Conservation (phyloP, 257 asterid species). For the Solanum etuberosum region DNA sequence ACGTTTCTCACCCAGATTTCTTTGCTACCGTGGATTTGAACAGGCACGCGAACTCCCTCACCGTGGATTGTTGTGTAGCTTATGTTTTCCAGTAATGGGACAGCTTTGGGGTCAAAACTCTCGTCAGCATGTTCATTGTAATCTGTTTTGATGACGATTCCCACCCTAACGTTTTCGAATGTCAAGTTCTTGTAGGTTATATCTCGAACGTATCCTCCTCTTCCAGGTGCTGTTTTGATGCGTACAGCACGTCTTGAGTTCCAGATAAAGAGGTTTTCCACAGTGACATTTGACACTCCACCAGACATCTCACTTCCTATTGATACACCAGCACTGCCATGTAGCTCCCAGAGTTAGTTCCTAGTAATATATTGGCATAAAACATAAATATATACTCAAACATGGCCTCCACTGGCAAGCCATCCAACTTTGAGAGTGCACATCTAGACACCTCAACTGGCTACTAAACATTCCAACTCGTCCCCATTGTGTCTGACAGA, state of each 20-base stretch:
- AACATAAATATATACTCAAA: neutral
- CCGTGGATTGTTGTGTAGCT: conserved; percentile 15
- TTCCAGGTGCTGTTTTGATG: conserved; percentile 24
- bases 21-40: conserved; percentile 19
- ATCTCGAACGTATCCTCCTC: conserved; percentile 17
- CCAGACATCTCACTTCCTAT: conserved; percentile 28
- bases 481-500: neutral
- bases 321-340: conserved; percentile 18
- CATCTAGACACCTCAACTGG: neutral
- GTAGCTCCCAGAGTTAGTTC: neutral
- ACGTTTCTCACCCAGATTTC: conserved; percentile 13
- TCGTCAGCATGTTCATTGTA: conserved; percentile 18
- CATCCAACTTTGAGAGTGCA: neutral
- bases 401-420: neutral
- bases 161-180: conserved; percentile 17
- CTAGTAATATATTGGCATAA: neutral
- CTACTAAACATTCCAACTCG: neutral
- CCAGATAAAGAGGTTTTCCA: conserved; percentile 16
- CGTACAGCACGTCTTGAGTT: conserved; percentile 19
- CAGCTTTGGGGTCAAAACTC: conserved; percentile 9
- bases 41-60: conserved; percentile 21
- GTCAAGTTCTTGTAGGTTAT: conserved; percentile 15
- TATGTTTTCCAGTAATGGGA: conserved; percentile 17
- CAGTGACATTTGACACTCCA: conserved; percentile 24
- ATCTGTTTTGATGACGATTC: conserved; percentile 21